Evolutionary conservation across 768 basidiomycete species (phyloP).

Genomic region (Trametes cingulata): DNA sequence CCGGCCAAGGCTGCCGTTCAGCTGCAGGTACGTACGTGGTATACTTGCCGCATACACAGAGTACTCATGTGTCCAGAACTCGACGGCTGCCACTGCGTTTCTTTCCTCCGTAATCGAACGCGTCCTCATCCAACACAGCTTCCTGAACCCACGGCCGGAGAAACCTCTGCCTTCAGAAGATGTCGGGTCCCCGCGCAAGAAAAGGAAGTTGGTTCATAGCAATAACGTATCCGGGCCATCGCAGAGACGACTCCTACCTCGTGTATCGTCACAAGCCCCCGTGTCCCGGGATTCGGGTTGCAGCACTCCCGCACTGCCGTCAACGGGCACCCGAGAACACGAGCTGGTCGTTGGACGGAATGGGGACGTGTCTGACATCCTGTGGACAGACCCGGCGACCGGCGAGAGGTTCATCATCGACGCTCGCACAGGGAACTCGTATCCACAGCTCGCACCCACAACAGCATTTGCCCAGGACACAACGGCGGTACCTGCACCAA

Average conservation of each 20-base stretch:
- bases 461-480: neutral
- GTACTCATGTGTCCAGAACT: conserved; percentile 46
- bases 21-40: conserved; percentile 58
- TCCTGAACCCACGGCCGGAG: conserved; percentile 34
- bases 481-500: neutral
- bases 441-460: conserved; percentile 33
- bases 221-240: neutral
- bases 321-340: neutral
- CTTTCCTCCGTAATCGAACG: conserved; percentile 57
- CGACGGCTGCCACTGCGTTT: conserved; percentile 53
- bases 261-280: neutral
- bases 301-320: neutral
- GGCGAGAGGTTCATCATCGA: conserved; percentile 63
- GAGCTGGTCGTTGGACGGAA: neutral
- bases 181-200: conserved; percentile 50
- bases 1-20: conserved; percentile 73
- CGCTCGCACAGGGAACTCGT: conserved; percentile 69
- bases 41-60: neutral
- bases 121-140: conserved; percentile 68
- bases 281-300: neutral
- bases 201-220: conserved; percentile 39
- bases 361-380: conserved; percentile 32
- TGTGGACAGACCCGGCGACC: conserved; percentile 68
- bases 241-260: neutral
- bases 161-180: conserved; percentile 15